Evolutionary conservation across 176 grass and related monocot species (phyloP).

Genomic region (Ensete ventricosum): DNA sequence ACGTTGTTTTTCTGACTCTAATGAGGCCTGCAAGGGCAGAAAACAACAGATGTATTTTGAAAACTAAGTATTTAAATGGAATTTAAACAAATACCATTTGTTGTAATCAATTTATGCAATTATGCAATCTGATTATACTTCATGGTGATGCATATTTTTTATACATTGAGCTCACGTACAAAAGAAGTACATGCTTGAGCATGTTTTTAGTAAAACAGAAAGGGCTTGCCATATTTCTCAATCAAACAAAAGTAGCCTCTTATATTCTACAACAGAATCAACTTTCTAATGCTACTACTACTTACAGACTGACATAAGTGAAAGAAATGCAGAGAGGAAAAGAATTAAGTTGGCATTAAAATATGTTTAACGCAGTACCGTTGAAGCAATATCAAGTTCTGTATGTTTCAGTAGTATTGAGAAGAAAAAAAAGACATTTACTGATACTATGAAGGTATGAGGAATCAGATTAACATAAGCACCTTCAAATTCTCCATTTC

Average conservation of each 20-base stretch:
- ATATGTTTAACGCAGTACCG: not conserved
- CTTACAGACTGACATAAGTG: too few species aligned
- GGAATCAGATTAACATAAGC: not conserved
- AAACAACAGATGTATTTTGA: slow-evolving; percentile 1
- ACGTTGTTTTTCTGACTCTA: slow-evolving; percentile 76
- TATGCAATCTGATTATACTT: not conserved
- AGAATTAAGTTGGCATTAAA: not conserved
- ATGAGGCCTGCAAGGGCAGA: slow-evolving; percentile 44
- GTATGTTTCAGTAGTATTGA: not conserved
- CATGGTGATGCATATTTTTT: not conserved
- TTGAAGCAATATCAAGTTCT: not conserved
- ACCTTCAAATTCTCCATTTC: slow-evolving; percentile 86
- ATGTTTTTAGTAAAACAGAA: not conserved
- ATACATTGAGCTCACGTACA: not conserved
- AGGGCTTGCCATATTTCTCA: not conserved
- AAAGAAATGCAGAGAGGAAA: not conserved
- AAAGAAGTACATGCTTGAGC: not conserved
- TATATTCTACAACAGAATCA: too few species aligned
- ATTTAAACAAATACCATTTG: not conserved
- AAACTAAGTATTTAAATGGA: not conserved
- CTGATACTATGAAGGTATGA: not conserved
- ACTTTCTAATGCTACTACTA: too few species aligned
- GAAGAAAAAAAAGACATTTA: not conserved
- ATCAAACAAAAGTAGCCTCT: not conserved
- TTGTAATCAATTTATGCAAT: not conserved